These are phyloP conservation scores for Fusarium sp. DNA, from an alignment of 2,329 filamentous ascomycete species.

Conservation along the genomic window DNA sequence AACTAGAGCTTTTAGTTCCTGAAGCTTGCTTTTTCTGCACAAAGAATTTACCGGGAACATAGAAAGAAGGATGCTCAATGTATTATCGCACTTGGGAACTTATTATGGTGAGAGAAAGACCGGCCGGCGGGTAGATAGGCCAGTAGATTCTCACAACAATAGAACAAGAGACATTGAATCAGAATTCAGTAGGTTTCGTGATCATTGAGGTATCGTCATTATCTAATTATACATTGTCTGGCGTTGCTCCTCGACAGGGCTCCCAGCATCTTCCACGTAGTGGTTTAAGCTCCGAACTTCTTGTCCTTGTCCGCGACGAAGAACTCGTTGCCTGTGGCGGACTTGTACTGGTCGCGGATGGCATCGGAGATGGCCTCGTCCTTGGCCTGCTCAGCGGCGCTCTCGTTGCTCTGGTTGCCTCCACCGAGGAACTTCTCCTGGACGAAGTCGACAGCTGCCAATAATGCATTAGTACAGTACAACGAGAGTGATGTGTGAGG, in stretches of 20 bases:
- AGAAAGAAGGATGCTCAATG: no score
- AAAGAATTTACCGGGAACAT: no score
- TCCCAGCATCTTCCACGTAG: not conserved
- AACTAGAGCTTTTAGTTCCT: not conserved
- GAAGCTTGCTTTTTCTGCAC: not conserved
- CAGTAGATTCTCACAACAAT: not conserved
- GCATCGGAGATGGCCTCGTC: constrained; percentile 83
- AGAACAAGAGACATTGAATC: not conserved
- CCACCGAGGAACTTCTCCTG: constrained; percentile 81
- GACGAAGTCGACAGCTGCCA: constrained; percentile 77
- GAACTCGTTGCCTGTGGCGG: constrained; percentile 74
- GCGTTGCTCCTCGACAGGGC: not conserved
- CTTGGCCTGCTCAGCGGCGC: constrained; percentile 83
- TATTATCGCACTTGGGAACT: not conserved
- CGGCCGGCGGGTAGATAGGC: not conserved
- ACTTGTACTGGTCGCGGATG: constrained; percentile 79
- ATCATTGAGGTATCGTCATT: constrained; percentile 16
- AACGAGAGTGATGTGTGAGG: fast-evolving
- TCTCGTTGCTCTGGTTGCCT: constrained; percentile 79
- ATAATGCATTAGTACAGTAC: fast-evolving
- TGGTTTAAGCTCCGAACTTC: constrained; percentile 48
- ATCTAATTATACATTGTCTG: constrained; percentile 16
- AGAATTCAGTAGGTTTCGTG: not conserved
- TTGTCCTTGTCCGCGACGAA: constrained; percentile 77
- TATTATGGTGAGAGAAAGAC: not conserved